Conservation (phyloP, 2,329 filamentous ascomycete species). For the Kalaharituber pfeilii region DNA sequence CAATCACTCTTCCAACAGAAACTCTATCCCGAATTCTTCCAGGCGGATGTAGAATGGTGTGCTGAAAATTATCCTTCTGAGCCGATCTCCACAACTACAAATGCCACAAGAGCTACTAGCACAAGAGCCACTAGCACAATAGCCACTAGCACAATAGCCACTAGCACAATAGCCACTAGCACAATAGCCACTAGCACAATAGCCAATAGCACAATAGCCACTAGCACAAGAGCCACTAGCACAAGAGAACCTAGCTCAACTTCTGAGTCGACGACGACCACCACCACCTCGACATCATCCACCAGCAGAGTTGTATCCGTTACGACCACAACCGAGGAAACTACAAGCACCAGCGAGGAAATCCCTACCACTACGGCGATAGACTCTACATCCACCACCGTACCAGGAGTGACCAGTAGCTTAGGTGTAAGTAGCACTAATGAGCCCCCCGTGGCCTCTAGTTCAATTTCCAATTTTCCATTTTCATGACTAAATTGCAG, state of each 20-base stretch:
- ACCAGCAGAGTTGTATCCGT: not conserved
- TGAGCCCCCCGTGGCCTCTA: too few relatives aligned
- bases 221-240: not conserved
- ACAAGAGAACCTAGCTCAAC: not conserved
- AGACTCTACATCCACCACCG: too few relatives aligned
- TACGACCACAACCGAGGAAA: too few relatives aligned
- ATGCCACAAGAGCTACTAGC: too few relatives aligned
- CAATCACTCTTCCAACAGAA: not conserved
- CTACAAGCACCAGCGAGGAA: too few relatives aligned
- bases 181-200: not conserved
- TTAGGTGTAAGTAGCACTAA: too few relatives aligned
- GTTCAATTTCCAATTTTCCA: too few relatives aligned
- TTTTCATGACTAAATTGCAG: too few relatives aligned
- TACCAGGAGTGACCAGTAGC: too few relatives aligned
- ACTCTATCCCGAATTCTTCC: not conserved
- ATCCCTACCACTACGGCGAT: too few relatives aligned
- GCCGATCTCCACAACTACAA: not conserved
- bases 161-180: not conserved
- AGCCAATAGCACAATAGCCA: not conserved
- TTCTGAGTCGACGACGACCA: not conserved
- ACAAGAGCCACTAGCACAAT: not conserved
- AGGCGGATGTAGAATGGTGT: not conserved
- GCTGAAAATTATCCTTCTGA: not conserved
- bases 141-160: not conserved
- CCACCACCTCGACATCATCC: not conserved